These are phyloP conservation scores for Cantharellus cinnabarinus DNA, from an alignment of 768 basidiomycete species.

Conservation along the genomic window DNA sequence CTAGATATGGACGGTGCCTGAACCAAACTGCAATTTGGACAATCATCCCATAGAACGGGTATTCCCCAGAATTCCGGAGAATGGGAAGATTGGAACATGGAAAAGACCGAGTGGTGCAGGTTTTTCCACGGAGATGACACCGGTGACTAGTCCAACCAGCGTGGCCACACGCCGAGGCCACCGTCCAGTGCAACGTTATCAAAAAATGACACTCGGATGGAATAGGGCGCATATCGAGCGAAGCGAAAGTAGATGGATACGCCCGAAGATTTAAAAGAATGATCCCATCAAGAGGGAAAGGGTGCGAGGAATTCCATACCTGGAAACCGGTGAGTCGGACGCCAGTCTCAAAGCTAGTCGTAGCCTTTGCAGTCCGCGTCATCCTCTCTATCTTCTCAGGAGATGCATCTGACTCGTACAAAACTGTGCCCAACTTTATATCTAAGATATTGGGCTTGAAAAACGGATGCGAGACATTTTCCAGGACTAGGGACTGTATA, in stretches of 20 bases:
- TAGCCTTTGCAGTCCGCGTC: conserved; percentile 42
- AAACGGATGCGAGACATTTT: conserved; percentile 63
- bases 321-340: conserved; percentile 78
- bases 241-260: neutral
- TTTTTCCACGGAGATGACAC: too few species aligned
- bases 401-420: conserved; percentile 46
- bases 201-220: neutral
- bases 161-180: too few species aligned
- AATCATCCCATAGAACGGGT: too few species aligned
- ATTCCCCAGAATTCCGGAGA: too few species aligned
- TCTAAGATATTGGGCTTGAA: conserved; percentile 72
- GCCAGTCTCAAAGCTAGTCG: conserved; percentile 60
- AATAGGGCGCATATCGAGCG: neutral
- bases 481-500: conserved; percentile 55
- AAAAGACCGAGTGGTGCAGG: too few species aligned
- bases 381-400: conserved; percentile 64
- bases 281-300: neutral
- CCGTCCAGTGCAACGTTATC: too few species aligned
- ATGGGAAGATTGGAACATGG: too few species aligned
- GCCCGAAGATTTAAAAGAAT: neutral
- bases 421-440: conserved; percentile 75
- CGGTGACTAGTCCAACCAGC: too few species aligned
- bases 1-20: too few species aligned
- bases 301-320: conserved; percentile 24
- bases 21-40: too few species aligned